These are phyloP conservation scores for Hypoxylon fragiforme DNA, from an alignment of 495 filamentous ascomycete genomes.

Conservation along the genomic window DNA sequence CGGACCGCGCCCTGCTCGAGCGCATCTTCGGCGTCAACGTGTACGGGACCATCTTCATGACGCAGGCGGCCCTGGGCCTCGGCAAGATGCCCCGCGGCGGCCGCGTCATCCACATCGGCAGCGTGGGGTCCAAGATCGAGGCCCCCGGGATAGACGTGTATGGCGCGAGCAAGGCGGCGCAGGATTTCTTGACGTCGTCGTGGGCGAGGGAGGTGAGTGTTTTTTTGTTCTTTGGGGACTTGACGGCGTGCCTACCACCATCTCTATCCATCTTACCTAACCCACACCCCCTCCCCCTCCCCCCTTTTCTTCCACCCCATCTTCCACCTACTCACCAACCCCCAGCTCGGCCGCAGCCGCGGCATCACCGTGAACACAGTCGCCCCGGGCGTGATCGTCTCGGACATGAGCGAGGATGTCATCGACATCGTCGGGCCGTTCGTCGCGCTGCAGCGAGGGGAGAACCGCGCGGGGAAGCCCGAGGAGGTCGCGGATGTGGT, in stretches of 20 bases:
- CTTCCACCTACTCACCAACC: too few species aligned
- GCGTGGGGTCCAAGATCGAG: slow-evolving; percentile 41
- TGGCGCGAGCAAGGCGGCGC: slow-evolving; percentile 39
- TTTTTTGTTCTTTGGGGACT: too few species aligned
- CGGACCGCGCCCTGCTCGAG: slow-evolving; percentile 16
- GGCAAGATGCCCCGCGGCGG: slow-evolving; percentile 49
- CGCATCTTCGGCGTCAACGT: slow-evolving; percentile 39
- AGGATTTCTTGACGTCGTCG: slow-evolving; percentile 35
- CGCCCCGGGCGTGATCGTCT: slow-evolving; percentile 39
- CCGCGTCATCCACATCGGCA: slow-evolving; percentile 52
- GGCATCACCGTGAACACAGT: slow-evolving; percentile 49
- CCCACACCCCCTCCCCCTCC: too few species aligned
- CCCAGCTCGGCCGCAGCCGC: slow-evolving; percentile 38
- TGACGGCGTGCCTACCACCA: too few species aligned
- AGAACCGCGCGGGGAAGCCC: slow-evolving; percentile 31
- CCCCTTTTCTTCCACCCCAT: too few species aligned
- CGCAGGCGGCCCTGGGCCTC: slow-evolving; percentile 41
- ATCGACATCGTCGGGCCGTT: background rate
- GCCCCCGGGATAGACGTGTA: slow-evolving; percentile 23
- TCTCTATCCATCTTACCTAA: too few species aligned
- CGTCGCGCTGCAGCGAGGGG: slow-evolving; percentile 1
- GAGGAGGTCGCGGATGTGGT: slow-evolving; percentile 54
- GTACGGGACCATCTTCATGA: slow-evolving; percentile 42
- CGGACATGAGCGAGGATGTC: slow-evolving; percentile 28
- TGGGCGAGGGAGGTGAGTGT: slow-evolving; percentile 37